Conservation (phyloP, 176 grass and related monocot species). For the Microstegium vimineum region DNA sequence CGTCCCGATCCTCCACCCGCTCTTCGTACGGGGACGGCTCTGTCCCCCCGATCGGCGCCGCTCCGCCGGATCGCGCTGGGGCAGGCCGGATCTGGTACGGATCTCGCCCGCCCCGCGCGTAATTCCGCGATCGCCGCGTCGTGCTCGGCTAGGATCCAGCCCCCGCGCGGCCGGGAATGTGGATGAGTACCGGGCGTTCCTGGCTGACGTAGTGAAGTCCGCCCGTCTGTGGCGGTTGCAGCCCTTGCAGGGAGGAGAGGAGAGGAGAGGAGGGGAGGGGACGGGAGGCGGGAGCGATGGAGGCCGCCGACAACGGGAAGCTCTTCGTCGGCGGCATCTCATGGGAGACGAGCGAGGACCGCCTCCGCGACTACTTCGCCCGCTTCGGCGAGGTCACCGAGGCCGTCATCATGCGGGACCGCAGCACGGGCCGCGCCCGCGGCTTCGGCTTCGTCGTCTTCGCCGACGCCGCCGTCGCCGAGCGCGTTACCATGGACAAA, state of each 20-base stretch:
- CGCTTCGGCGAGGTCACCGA: slow-evolving; percentile 90
- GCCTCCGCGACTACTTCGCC: slow-evolving; percentile 78
- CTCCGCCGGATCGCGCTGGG: neutral
- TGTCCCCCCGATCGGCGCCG: slow-evolving; percentile 13
- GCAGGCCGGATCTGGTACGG: slow-evolving; percentile 44
- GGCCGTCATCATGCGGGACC: slow-evolving; percentile 88
- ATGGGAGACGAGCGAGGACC: slow-evolving; percentile 91
- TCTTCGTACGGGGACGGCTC: neutral
- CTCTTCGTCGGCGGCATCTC: slow-evolving; percentile 97
- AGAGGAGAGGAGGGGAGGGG: slow-evolving; percentile 30
- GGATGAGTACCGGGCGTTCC: slow-evolving; percentile 29
- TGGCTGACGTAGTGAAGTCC: slow-evolving; percentile 14
- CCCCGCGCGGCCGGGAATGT: slow-evolving; percentile 5
- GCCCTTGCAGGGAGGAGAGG: slow-evolving; percentile 11
- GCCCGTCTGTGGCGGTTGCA: slow-evolving; percentile 7
- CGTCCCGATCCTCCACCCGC: neutral
- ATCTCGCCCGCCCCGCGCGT: slow-evolving; percentile 20
- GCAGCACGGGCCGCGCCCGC: slow-evolving; percentile 82
- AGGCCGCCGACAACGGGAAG: slow-evolving; percentile 79
- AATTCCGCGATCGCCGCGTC: slow-evolving; percentile 33
- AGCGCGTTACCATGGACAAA: slow-evolving; percentile 81
- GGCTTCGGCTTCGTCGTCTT: slow-evolving; percentile 96
- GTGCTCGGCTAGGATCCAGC: slow-evolving; percentile 39
- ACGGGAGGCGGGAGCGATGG: slow-evolving; percentile 38
- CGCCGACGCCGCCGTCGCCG: slow-evolving; percentile 47